Percentiles rank a stretch among this genome's conserved stretches.
phyloP scores from a whole-genome alignment of 208 protist genomes.

The Trypanosoma platydactyli region DNA sequence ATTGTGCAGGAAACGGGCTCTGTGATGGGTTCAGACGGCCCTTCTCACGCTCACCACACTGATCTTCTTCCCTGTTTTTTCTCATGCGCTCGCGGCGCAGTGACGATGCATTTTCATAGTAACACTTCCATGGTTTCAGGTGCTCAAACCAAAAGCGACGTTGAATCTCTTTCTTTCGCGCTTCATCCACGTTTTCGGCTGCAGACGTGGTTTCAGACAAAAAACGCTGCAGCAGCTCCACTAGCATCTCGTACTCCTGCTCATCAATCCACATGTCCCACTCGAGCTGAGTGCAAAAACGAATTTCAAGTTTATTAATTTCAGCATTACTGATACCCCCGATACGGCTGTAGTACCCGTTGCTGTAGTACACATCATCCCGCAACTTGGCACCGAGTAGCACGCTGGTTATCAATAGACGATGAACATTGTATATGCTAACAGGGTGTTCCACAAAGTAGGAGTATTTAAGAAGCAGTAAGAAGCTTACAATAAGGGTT shows the following conservation, averaged over 20 bases:
- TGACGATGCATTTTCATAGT: slow-evolving; percentile 3
- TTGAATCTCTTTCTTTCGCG: background rate
- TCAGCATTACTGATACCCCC: slow-evolving; percentile 85
- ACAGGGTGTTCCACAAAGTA: slow-evolving; percentile 72
- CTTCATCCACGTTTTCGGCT: slow-evolving; percentile 8
- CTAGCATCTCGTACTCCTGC: slow-evolving; percentile 52
- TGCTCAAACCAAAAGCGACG: slow-evolving; percentile 5
- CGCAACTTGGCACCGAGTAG: slow-evolving; percentile 92
- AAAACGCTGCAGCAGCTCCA: slow-evolving; percentile 35
- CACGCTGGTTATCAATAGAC: slow-evolving; percentile 89
- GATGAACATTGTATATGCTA: slow-evolving; percentile 91
- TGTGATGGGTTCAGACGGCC: no score
- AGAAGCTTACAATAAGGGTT: slow-evolving; percentile 85
- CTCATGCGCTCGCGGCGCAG: slow-evolving; percentile 3
- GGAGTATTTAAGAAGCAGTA: slow-evolving; percentile 89
- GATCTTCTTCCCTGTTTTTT: background rate
- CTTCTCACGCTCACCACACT: background rate
- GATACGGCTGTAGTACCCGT: slow-evolving; percentile 91
- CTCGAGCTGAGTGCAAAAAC: slow-evolving; percentile 73
- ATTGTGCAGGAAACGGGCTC: no score
- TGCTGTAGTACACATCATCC: slow-evolving; percentile 93
- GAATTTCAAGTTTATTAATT: slow-evolving; percentile 92
- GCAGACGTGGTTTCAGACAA: background rate
- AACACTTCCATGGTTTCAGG: slow-evolving; percentile 13
- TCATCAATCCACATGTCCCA: slow-evolving; percentile 79